Evolutionary conservation across 176 grass and related monocot genomes (phyloP), one percentile per base, ranked within the genome.

Genomic region (Aegilops longissima): DNA sequence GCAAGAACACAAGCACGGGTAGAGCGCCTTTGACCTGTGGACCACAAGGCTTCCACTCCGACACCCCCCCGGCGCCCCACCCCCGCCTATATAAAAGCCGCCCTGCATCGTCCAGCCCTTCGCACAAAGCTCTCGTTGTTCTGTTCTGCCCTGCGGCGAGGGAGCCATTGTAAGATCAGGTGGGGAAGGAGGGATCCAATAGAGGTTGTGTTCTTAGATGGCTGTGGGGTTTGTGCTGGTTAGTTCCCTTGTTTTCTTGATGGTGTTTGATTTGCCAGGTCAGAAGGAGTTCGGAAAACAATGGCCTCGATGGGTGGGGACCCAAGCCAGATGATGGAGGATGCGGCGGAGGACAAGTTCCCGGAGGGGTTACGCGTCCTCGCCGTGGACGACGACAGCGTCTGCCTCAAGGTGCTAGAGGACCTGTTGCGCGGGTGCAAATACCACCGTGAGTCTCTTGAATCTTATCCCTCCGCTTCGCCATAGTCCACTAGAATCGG

Each of bases 341-440:
- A 13, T 2, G 49, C 12, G 66, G 66, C 12, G 30, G 45, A 70
- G 21, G 63, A 68, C 3, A 58, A 76, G 27, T 93, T 91, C 38
- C 92, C 82, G 3, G 78, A 5, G 5, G 73, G 86, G 9, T 63
- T 93, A 73, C 78, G 72, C 7, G 66, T 93, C 18, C 87, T 93
- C 6, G 85, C 78, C 2, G 66, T 93, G 2, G 88, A 93, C 16
- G 86, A 88, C 1, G 67, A 83, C 35, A 21, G 14, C 3, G 62
- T 42, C 58, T 70, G 71, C 45, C 86, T 88, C 11, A 14, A 10
- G 40, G 13, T 93, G 17, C 36, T 93, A 2, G 42, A 47, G 25
- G 68, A 0, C 18, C 23, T 54, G 9, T 79, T 93, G 61, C 61
- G 1, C 9, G 2, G 6, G 4, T 88, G 88, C 66, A 58, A 86